Percentiles rank a stretch among this genome's conserved stretches.
Evolutionary conservation across 441 rosid genomes (phyloP).

Genomic region (Erodium chrysanthum): DNA sequence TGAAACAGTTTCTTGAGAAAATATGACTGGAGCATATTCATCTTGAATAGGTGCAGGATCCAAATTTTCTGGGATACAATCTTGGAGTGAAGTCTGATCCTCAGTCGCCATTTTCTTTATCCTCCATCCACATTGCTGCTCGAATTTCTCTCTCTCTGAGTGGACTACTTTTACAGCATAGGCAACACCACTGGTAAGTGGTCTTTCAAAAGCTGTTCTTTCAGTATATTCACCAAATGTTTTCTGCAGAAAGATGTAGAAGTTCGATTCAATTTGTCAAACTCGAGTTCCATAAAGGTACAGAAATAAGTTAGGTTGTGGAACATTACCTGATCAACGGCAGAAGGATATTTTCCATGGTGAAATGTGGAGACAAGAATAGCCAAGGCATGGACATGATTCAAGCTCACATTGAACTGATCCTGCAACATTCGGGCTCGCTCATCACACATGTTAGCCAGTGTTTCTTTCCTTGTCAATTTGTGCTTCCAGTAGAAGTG

Average conservation of each 20-base stretch:
- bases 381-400: conserved; percentile 95
- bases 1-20: conserved; percentile 93
- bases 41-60: conserved; percentile 81
- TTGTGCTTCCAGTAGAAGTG: conserved; percentile 29
- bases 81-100: conserved; percentile 78
- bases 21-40: conserved; percentile 91
- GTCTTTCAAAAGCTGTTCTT: conserved; percentile 95
- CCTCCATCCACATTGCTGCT: conserved; percentile 61
- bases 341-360: conserved; percentile 88
- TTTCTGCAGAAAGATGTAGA: conserved; percentile 38
- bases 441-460: conserved; percentile 90
- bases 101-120: conserved; percentile 89
- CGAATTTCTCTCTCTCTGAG: conserved; percentile 77
- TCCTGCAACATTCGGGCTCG: conserved; percentile 96
- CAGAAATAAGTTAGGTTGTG: background rate
- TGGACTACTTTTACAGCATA: conserved; percentile 90
- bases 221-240: conserved; percentile 87
- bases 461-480: conserved; percentile 53
- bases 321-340: conserved; percentile 76
- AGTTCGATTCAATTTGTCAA: conserved; percentile 11
- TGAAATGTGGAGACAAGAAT: conserved; percentile 95
- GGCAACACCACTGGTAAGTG: conserved; percentile 96
- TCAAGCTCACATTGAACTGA: conserved; percentile 96
- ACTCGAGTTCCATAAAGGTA: background rate
- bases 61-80: conserved; percentile 66